Evolutionary conservation across 148 eudicot species (phyloP).

Genomic region (Camellia sinensis): DNA sequence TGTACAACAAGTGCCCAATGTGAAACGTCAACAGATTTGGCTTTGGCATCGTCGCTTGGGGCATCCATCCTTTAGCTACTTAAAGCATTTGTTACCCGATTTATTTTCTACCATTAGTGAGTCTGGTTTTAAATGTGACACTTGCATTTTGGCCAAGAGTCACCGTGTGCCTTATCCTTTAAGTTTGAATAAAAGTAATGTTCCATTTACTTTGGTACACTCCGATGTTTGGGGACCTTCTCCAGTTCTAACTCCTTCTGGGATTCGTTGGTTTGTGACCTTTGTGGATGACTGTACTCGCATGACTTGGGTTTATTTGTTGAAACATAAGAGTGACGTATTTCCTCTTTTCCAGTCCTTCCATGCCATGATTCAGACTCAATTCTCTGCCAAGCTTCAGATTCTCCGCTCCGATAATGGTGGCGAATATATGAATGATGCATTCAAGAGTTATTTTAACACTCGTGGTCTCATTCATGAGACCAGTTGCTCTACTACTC

Average conservation of each 20-base stretch:
- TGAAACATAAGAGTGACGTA: not conserved
- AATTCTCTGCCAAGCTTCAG: not conserved
- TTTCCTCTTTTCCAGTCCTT: not conserved
- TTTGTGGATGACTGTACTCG: slow-evolving; percentile 1
- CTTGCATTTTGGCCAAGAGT: not conserved
- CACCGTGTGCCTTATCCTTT: not conserved
- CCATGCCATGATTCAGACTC: not conserved
- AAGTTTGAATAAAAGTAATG: not conserved
- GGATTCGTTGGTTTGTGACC: not conserved
- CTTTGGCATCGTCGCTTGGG: no score
- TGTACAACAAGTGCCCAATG: no score
- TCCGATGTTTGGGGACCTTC: slow-evolving; percentile 1
- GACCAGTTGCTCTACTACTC: not conserved
- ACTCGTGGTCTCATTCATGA: not conserved
- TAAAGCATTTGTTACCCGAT: no score
- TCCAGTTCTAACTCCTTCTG: not conserved
- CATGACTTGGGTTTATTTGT: not conserved
- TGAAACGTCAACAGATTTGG: no score
- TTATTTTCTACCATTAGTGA: no score
- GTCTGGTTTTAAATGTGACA: no score
- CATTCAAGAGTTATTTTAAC: not conserved
- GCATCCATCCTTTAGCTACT: no score
- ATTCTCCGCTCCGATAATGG: not conserved
- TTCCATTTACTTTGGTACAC: not conserved
- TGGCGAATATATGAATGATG: not conserved